Conservation (phyloP, 352 stramenopile genomes). For the Pseudoperonospora humuli region DNA sequence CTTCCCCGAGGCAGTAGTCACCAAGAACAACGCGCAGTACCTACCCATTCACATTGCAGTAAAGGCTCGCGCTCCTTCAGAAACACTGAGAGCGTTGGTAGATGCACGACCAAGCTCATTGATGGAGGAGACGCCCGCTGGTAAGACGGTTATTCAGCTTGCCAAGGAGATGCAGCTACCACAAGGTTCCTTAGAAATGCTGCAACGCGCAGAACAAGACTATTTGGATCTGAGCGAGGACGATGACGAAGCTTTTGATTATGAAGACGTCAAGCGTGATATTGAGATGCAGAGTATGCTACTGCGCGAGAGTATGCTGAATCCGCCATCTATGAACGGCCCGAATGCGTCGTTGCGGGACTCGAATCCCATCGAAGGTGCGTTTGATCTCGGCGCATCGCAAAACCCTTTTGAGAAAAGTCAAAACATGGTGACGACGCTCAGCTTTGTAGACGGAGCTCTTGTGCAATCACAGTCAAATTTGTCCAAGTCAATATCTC, state of each 20-base stretch:
- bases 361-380: slow-evolving; percentile 19
- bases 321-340: slow-evolving; percentile 25
- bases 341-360: slow-evolving; percentile 24
- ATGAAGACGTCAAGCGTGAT: slow-evolving; percentile 66
- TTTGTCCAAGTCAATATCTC: slow-evolving; percentile 16
- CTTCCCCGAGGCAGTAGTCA: slow-evolving; percentile 69
- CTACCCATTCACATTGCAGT: slow-evolving; percentile 80
- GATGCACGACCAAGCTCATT: slow-evolving; percentile 59
- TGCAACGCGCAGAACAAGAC: slow-evolving; percentile 60
- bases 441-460: slow-evolving; percentile 33
- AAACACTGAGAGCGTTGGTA: slow-evolving; percentile 53
- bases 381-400: slow-evolving; percentile 23
- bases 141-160: slow-evolving; percentile 64
- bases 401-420: slow-evolving; percentile 31
- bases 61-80: slow-evolving; percentile 37
- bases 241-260: slow-evolving; percentile 52
- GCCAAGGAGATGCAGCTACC: slow-evolving; percentile 49
- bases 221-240: slow-evolving; percentile 60
- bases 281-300: slow-evolving; percentile 71
- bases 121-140: slow-evolving; percentile 58
- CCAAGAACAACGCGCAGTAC: slow-evolving; percentile 78
- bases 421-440: slow-evolving; percentile 33
- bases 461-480: slow-evolving; percentile 31
- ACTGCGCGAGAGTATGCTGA: slow-evolving; percentile 68
- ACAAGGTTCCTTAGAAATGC: slow-evolving; percentile 38